Evolutionary conservation across 495 filamentous ascomycete genomes (phyloP).

Genomic region (Halenospora varia): DNA sequence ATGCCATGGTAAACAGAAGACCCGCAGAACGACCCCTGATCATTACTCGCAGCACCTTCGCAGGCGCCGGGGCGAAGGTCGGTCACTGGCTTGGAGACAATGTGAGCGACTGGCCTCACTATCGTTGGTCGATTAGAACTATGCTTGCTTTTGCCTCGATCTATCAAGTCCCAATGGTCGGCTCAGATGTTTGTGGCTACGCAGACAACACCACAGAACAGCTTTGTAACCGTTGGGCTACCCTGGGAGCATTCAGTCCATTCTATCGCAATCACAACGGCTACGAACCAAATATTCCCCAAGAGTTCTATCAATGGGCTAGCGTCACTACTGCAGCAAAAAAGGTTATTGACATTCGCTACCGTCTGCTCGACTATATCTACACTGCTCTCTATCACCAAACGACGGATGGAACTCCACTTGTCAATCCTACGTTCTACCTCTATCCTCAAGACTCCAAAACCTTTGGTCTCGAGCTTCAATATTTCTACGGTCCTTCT

Average conservation of each 20-base stretch:
- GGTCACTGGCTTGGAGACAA: conserved; percentile 93
- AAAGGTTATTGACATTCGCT: conserved; percentile 74
- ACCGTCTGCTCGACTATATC: conserved; percentile 86
- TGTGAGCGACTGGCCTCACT: conserved; percentile 63
- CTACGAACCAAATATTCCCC: conserved; percentile 39
- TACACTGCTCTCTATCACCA: conserved; percentile 94
- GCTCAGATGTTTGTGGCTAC: conserved; percentile 80
- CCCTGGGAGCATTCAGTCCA: conserved; percentile 39
- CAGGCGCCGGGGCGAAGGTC: conserved; percentile 71
- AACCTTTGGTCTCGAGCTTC: conserved; percentile 83
- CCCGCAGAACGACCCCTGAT: conserved; percentile 66
- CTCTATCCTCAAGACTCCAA: conserved; percentile 77
- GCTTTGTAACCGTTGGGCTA: conserved; percentile 71
- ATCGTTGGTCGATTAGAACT: conserved; percentile 62
- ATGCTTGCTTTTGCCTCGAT: conserved; percentile 73
- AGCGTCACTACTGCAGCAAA: conserved; percentile 60
- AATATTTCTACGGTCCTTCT: conserved; percentile 81
- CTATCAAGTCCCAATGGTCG: conserved; percentile 85
- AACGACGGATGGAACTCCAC: conserved; percentile 73
- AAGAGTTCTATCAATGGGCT: conserved; percentile 79
- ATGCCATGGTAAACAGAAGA: conserved; percentile 66
- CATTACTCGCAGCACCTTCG: conserved; percentile 83
- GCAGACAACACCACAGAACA: conserved; percentile 66
- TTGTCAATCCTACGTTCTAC: conserved; percentile 86
- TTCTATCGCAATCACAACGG: conserved; percentile 83